These are phyloP conservation scores for Plicaturopsis crispa DNA, from an alignment of 768 basidiomycete genomes.

Conservation along the genomic window DNA sequence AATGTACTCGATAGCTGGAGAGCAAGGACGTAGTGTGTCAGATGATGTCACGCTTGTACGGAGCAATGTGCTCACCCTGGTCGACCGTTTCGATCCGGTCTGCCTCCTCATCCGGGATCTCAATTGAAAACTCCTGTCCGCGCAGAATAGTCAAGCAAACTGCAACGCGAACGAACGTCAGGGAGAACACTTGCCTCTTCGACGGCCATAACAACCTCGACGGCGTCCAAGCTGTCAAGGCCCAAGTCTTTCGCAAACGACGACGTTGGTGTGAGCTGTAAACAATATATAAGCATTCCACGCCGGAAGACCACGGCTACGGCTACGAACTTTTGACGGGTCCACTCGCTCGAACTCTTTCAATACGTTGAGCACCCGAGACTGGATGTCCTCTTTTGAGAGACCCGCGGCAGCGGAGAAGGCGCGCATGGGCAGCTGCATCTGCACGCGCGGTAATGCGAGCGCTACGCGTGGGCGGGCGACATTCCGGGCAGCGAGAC, in stretches of 20 bases:
- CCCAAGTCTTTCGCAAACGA: constrained; percentile 80
- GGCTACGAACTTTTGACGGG: constrained; percentile 15
- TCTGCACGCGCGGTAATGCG: constrained; percentile 18
- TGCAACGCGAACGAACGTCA: constrained; percentile 4
- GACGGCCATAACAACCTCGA: constrained; percentile 98
- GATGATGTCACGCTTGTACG: constrained; percentile 6
- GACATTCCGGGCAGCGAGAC: constrained; percentile 17
- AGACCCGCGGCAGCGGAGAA: constrained; percentile 30
- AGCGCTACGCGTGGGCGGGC: constrained; percentile 20
- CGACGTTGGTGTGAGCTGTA: constrained; percentile 57
- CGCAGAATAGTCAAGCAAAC: constrained; percentile 3
- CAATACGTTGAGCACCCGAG: constrained; percentile 43
- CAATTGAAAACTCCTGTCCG: constrained; percentile 86
- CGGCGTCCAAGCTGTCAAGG: constrained; percentile 92
- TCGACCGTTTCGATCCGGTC: constrained; percentile 89
- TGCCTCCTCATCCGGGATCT: constrained; percentile 96
- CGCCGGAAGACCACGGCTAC: too few species aligned
- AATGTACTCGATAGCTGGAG: constrained; percentile 88
- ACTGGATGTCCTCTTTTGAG: constrained; percentile 58
- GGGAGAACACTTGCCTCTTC: constrained; percentile 59
- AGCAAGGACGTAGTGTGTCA: constrained; percentile 7
- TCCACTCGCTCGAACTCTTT: constrained; percentile 24
- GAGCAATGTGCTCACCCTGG: constrained; percentile 53
- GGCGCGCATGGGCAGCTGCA: constrained; percentile 2
- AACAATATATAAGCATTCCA: not conserved